Percentiles rank a stretch among this genome's conserved stretches.
Evolutionary conservation across 75 land plant genomes (phyloP).

Genomic region (Pinus albicaulis): DNA sequence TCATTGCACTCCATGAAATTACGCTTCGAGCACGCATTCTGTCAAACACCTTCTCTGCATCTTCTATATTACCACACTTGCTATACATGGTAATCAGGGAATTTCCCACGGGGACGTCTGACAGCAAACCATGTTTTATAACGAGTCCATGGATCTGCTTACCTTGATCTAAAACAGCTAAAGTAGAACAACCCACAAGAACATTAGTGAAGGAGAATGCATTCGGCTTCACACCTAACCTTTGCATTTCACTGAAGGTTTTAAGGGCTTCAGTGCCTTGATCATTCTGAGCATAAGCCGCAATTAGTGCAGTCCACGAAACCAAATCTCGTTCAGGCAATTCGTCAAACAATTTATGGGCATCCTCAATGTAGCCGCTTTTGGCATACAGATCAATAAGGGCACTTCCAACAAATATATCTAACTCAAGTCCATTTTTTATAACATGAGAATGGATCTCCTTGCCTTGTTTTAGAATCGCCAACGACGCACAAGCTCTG

Average conservation of each 20-base stretch:
- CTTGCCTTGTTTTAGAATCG: slow-evolving; percentile 23
- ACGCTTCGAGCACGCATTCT: slow-evolving; percentile 11
- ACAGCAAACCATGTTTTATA: slow-evolving; percentile 16
- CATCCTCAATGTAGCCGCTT: not conserved
- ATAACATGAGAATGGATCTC: slow-evolving; percentile 41
- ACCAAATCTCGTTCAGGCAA: slow-evolving; percentile 26
- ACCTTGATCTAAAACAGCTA: slow-evolving; percentile 7
- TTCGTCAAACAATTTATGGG: slow-evolving; percentile 17
- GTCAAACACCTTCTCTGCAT: slow-evolving; percentile 18
- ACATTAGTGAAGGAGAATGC: not conserved
- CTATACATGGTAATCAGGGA: slow-evolving; percentile 36
- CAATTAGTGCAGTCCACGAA: slow-evolving; percentile 25
- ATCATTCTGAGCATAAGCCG: slow-evolving; percentile 6
- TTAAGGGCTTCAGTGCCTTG: not conserved
- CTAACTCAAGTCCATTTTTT: slow-evolving; percentile 38
- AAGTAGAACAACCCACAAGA: slow-evolving; percentile 7
- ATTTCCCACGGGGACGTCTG: slow-evolving; percentile 19
- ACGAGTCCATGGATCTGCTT: slow-evolving; percentile 31
- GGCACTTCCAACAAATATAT: slow-evolving; percentile 41
- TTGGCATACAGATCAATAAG: slow-evolving; percentile 68
- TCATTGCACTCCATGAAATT: slow-evolving; percentile 34
- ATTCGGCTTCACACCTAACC: not conserved
- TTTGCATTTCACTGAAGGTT: not conserved
- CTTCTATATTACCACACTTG: slow-evolving; percentile 14
- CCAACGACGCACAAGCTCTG: slow-evolving; percentile 9